Evolutionary conservation across 2,329 filamentous ascomycete genomes (phyloP).

Genomic region (Cercospora canescens): DNA sequence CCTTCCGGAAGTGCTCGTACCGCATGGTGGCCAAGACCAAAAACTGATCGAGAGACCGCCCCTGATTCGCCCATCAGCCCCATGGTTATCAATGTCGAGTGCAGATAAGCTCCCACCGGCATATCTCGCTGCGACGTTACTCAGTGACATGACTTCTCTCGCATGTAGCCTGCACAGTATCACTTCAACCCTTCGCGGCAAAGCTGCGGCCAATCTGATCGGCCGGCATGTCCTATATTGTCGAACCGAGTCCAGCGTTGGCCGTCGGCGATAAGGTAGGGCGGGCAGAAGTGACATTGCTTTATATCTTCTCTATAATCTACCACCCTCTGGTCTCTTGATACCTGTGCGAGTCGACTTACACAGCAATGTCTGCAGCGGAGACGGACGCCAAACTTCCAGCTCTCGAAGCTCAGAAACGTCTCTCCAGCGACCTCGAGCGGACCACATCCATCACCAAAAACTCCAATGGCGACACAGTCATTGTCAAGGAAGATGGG

Average conservation of each 20-base stretch:
- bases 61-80: not conserved
- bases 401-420: constrained; percentile 12
- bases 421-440: constrained; percentile 5
- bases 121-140: not conserved
- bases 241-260: not conserved
- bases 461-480: constrained; percentile 22
- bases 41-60: not conserved
- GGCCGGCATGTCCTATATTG: not conserved
- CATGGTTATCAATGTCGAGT: not conserved
- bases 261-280: not conserved
- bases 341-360: not conserved
- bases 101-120: not conserved
- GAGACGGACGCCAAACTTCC: constrained; percentile 10
- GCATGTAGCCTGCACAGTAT: not conserved
- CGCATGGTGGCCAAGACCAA: not conserved
- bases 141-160: constrained; percentile 3
- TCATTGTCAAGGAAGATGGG: constrained; percentile 27
- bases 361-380: not conserved
- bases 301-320: not conserved
- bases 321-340: not conserved
- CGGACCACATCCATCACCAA: constrained; percentile 21
- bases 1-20: not conserved
- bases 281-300: not conserved
- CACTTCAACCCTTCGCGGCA: not conserved
- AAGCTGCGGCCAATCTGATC: constrained; percentile 1